phyloP scores from a whole-genome alignment of 73 alveolate genomes.

The Blepharisma japonicum region DNA sequence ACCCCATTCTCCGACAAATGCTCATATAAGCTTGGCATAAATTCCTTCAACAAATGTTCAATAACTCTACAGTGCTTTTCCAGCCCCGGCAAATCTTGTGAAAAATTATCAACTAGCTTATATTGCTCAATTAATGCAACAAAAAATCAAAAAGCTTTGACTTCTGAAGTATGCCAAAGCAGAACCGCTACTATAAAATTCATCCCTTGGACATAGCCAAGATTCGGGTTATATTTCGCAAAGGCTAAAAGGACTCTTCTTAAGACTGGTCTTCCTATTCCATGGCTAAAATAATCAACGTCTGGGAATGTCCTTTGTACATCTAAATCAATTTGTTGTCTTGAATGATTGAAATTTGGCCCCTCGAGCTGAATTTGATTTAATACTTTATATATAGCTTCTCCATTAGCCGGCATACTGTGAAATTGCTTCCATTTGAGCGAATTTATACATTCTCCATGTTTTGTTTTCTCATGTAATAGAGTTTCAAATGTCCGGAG shows the following conservation, averaged over 20 bases:
- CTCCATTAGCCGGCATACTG: neutral
- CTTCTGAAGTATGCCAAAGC: neutral
- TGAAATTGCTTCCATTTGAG: neutral
- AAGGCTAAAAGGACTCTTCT: neutral
- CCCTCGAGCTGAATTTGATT: neutral
- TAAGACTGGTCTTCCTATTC: neutral
- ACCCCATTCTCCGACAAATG: slow-evolving; percentile 12
- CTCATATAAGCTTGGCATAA: neutral
- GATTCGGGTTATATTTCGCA: slow-evolving; percentile 8
- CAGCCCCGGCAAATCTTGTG: slow-evolving; percentile 11
- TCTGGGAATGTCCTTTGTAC: slow-evolving; percentile 20
- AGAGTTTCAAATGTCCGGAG: too few relatives aligned
- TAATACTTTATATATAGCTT: neutral
- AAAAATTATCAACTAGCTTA: slow-evolving; percentile 2
- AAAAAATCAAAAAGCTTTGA: neutral
- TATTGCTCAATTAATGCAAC: neutral
- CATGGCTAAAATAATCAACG: neutral
- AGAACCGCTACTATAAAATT: slow-evolving; percentile 7
- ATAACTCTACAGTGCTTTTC: slow-evolving; percentile 14
- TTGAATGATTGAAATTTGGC: neutral
- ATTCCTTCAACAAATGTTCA: neutral
- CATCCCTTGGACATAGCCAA: slow-evolving; percentile 27
- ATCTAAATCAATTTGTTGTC: slow-evolving; percentile 16
- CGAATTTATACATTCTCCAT: neutral
- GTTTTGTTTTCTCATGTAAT: too few relatives aligned